Conservation (phyloP, 169 alveolate genomes). For the Perkinsus olseni region DNA sequence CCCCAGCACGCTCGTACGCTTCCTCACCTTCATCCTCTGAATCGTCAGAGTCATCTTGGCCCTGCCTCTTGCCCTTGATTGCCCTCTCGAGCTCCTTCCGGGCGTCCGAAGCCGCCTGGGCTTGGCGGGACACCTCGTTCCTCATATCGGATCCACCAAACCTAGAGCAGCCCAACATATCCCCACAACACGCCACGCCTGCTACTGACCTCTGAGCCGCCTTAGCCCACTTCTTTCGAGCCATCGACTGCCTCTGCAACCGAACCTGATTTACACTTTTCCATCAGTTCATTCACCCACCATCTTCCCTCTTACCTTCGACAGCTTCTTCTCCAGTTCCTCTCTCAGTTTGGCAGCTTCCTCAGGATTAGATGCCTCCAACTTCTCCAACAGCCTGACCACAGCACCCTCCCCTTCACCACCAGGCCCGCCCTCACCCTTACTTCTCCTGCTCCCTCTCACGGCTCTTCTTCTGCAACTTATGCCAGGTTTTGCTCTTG, state of each 20-base stretch:
- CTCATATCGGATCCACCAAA: neutral
- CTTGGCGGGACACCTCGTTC: neutral
- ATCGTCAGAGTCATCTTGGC: neutral
- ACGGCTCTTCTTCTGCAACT: constrained; percentile 13
- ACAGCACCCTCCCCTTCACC: neutral
- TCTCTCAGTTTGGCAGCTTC: constrained; percentile 24
- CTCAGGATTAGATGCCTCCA: constrained; percentile 32
- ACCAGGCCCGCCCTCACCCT: neutral
- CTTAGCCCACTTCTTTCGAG: constrained; percentile 27
- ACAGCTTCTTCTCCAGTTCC: constrained; percentile 31
- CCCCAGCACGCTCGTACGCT: neutral
- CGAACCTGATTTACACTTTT: neutral
- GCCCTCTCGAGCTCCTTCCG: neutral
- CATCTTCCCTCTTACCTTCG: constrained; percentile 2
- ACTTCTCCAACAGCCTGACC: constrained; percentile 28
- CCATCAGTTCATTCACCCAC: neutral
- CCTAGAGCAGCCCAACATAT: neutral
- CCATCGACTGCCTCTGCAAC: constrained; percentile 17
- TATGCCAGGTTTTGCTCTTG: constrained; percentile 21
- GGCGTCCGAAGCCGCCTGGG: neutral
- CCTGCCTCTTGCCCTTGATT: neutral
- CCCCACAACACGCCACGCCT: neutral
- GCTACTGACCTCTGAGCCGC: constrained; percentile 19
- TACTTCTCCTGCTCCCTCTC: neutral
- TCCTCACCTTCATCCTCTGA: neutral